Percentiles rank a stretch among this genome's conserved stretches.
Conservation (phyloP, 306 rosid species). For the Cucurbita moschata region DNA sequence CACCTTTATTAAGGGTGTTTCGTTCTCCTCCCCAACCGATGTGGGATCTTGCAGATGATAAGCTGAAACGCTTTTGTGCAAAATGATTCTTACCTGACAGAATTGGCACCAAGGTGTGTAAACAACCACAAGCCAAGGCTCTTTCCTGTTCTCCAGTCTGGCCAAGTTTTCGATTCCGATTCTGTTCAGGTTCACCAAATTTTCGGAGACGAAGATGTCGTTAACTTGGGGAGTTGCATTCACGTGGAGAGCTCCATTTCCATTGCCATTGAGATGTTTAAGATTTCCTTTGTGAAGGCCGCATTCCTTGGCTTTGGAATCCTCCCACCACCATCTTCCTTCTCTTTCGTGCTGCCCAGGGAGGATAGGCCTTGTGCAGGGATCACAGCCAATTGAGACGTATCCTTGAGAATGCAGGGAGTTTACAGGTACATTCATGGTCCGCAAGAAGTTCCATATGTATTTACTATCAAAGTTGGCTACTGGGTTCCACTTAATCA, state of each 20-base stretch:
- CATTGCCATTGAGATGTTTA: constrained; percentile 42
- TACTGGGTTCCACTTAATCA: constrained; percentile 96
- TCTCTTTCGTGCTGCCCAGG: constrained; percentile 98
- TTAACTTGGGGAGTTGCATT: constrained; percentile 22
- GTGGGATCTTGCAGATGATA: too few species aligned
- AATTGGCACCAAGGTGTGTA: constrained; percentile 96
- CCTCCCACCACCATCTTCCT: constrained; percentile 99
- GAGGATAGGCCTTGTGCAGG: constrained; percentile 90
- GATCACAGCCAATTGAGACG: constrained; percentile 81
- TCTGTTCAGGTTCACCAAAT: constrained; percentile 50
- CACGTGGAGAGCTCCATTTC: constrained; percentile 22
- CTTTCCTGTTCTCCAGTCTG: constrained; percentile 42
- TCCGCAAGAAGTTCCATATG: constrained; percentile 62
- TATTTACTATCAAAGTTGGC: constrained; percentile 57
- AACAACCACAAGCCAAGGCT: constrained; percentile 70
- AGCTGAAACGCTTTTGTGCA: too few species aligned
- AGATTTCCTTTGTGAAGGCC: constrained; percentile 97
- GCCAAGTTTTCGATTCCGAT: constrained; percentile 65
- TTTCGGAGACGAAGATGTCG: constrained; percentile 49
- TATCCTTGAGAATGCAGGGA: constrained; percentile 72
- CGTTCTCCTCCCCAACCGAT: too few species aligned
- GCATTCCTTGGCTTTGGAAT: constrained; percentile 88
- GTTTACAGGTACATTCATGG: constrained; percentile 84
- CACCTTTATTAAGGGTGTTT: too few species aligned
- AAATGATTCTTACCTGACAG: constrained; percentile 40